phyloP scores from a whole-genome alignment of 2,329 filamentous ascomycete genomes.

The Penicillium occitanis region DNA sequence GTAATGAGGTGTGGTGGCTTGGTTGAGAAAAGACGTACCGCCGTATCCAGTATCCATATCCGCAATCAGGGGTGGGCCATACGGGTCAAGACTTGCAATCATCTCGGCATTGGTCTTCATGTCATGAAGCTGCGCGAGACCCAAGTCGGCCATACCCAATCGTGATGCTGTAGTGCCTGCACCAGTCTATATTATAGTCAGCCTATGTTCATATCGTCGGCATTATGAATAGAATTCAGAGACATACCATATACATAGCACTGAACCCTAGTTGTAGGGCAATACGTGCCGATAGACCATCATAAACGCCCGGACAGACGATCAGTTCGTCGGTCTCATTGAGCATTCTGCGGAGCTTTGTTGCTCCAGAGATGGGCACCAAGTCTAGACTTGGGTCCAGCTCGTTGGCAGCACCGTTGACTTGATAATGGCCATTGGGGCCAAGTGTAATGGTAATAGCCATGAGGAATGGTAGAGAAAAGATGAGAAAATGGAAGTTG shows the following conservation, averaged over 20 bases:
- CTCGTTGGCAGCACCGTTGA: slow-evolving; percentile 3
- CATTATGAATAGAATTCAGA: no score
- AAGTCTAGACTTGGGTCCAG: not conserved
- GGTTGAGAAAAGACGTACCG: not conserved
- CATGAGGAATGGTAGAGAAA: not conserved
- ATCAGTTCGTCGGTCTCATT: slow-evolving; percentile 34
- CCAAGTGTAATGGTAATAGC: slow-evolving; percentile 17
- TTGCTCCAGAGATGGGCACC: slow-evolving; percentile 13
- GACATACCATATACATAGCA: slow-evolving; percentile 53
- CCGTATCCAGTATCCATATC: slow-evolving; percentile 59
- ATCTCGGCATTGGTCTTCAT: slow-evolving; percentile 59
- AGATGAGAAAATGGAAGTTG: not conserved
- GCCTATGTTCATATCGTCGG: no score
- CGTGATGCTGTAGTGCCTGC: slow-evolving; percentile 52
- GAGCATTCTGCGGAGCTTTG: slow-evolving; percentile 19
- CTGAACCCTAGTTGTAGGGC: slow-evolving; percentile 52
- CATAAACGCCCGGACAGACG: slow-evolving; percentile 52
- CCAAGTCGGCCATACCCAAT: slow-evolving; percentile 52
- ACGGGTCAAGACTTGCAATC: slow-evolving; percentile 53
- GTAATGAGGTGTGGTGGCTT: not conserved
- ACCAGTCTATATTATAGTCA: slow-evolving; percentile 42
- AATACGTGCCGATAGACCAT: slow-evolving; percentile 52
- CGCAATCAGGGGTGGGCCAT: slow-evolving; percentile 50
- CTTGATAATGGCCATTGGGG: slow-evolving; percentile 17
- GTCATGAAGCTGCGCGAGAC: slow-evolving; percentile 53